These are phyloP conservation scores for Bisporella sp. DNA, from an alignment of 2,329 filamentous ascomycete genomes.

Conservation along the genomic window DNA sequence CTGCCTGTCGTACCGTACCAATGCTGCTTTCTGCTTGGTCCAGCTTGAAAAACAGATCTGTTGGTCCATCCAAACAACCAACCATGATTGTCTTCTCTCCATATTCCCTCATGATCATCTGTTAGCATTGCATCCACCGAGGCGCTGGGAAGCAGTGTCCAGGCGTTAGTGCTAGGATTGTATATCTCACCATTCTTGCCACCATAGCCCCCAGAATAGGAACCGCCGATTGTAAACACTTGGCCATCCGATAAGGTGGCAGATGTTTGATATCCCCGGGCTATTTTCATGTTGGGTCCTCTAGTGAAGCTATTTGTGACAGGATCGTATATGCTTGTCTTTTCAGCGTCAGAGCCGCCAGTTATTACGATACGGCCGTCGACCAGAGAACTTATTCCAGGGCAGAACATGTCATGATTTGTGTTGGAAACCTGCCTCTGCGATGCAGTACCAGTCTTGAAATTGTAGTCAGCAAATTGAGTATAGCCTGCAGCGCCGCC, in stretches of 20 bases:
- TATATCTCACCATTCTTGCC: constrained; percentile 52
- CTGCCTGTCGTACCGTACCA: constrained; percentile 44
- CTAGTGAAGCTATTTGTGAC: constrained; percentile 27
- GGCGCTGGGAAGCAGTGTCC: constrained; percentile 37
- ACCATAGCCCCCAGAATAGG: constrained; percentile 41
- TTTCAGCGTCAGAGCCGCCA: constrained; percentile 9
- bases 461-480: constrained; percentile 26
- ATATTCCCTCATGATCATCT: constrained; percentile 35
- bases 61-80: constrained; percentile 31
- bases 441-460: constrained; percentile 14
- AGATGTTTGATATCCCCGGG: constrained; percentile 46
- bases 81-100: constrained; percentile 44
- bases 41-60: constrained; percentile 18
- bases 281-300: constrained; percentile 36
- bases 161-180: constrained; percentile 36
- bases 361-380: constrained; percentile 9
- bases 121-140: constrained; percentile 44
- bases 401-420: constrained; percentile 17
- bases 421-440: constrained; percentile 21
- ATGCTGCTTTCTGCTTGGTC: constrained; percentile 38
- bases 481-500: constrained; percentile 20
- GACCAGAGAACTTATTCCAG: constrained; percentile 10
- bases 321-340: constrained; percentile 10
- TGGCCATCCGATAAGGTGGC: constrained; percentile 43
- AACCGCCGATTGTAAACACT: constrained; percentile 50